Evolutionary conservation across 2,329 filamentous ascomycete species (phyloP).

Genomic region (Calonectria henricotiae): DNA sequence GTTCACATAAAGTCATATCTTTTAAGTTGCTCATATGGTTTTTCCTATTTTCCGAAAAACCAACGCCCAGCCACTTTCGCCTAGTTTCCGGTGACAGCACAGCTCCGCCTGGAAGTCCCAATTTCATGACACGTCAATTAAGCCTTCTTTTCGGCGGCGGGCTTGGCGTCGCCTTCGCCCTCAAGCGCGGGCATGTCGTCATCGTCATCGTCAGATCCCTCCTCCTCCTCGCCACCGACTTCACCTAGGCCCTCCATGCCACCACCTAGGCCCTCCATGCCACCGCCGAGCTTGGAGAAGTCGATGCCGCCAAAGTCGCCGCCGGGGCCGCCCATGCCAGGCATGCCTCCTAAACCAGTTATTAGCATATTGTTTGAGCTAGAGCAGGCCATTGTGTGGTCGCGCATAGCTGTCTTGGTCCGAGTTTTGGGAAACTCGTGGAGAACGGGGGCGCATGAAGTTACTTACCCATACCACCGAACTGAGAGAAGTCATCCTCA

Average conservation of each 20-base stretch:
- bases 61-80: conserved; percentile 50
- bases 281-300: conserved; percentile 90
- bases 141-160: conserved; percentile 62
- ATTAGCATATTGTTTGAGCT: conserved; percentile 1
- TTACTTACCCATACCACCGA: conserved; percentile 76
- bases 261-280: conserved; percentile 70
- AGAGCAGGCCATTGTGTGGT: not conserved
- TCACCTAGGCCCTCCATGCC: conserved; percentile 72
- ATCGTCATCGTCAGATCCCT: conserved; percentile 78
- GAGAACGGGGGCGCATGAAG: not conserved
- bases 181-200: conserved; percentile 91
- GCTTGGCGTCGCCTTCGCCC: conserved; percentile 65
- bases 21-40: conserved; percentile 41
- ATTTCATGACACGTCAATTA: conserved; percentile 49
- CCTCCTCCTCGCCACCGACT: conserved; percentile 66
- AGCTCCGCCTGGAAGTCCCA: conserved; percentile 23
- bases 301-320: conserved; percentile 90
- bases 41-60: conserved; percentile 49
- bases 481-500: conserved; percentile 84
- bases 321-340: conserved; percentile 64
- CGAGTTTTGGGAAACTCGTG: not conserved
- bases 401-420: not conserved
- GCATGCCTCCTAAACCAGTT: conserved; percentile 66
- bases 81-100: conserved; percentile 43
- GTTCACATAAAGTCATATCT: conserved; percentile 21